Conservation (phyloP, 345 rosid species). For the Eucalyptus brandiana region DNA sequence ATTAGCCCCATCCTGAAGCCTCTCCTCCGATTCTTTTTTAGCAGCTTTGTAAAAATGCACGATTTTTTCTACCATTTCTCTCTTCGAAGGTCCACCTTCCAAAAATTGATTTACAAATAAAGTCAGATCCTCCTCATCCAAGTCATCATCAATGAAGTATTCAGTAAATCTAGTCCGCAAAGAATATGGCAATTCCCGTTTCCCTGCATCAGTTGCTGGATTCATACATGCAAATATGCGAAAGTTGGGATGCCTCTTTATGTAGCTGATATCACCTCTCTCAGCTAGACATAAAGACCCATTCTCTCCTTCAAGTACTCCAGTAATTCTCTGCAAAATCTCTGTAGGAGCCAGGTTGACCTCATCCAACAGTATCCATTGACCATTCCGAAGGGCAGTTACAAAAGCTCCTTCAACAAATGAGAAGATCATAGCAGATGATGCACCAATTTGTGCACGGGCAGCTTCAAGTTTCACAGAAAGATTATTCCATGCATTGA, state of each 20-base stretch:
- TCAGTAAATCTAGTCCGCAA: slow-evolving; percentile 82
- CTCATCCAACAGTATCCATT: slow-evolving; percentile 97
- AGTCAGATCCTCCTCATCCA: slow-evolving; percentile 64
- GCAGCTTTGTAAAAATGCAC: slow-evolving; percentile 69
- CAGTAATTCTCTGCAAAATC: slow-evolving; percentile 76
- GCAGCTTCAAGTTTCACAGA: slow-evolving; percentile 42
- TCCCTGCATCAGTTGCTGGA: slow-evolving; percentile 99
- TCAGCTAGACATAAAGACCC: slow-evolving; percentile 94
- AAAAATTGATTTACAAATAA: slow-evolving; percentile 57
- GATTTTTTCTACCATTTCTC: slow-evolving; percentile 38
- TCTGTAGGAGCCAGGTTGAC: slow-evolving; percentile 94
- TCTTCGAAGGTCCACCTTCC: slow-evolving; percentile 43
- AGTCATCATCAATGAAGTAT: slow-evolving; percentile 73
- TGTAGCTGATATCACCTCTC: slow-evolving; percentile 70
- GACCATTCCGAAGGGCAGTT: slow-evolving; percentile 77
- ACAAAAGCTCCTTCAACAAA: slow-evolving; percentile 98
- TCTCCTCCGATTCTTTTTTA: slow-evolving; percentile 66
- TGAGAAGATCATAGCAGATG: slow-evolving; percentile 80
- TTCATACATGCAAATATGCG: slow-evolving; percentile 95
- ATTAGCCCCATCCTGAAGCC: slow-evolving; percentile 97
- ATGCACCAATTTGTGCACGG: slow-evolving; percentile 33
- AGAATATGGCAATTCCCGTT: slow-evolving; percentile 74
- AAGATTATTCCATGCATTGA: slow-evolving; percentile 41
- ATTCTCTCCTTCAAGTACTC: slow-evolving; percentile 88
- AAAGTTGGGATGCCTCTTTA: slow-evolving; percentile 64